Base-by-base conservation (phyloP, 2,329 filamentous ascomycete genomes). In the Fusarium proliferatum region DNA sequence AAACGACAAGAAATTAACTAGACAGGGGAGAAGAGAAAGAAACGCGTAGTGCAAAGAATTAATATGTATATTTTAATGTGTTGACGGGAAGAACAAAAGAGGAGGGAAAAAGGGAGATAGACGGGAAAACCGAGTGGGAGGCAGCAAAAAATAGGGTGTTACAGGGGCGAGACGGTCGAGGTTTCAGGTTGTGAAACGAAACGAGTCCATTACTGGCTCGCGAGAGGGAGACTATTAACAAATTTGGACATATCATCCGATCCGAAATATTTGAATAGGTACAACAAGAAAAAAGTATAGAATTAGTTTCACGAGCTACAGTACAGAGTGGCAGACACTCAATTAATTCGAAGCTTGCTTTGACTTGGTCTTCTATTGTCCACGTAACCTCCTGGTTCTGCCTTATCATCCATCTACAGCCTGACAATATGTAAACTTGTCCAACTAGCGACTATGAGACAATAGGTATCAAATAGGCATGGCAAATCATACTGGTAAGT, bases 151-250 rank as follows among this genome's bases (percentile, higher is more conserved):
- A 65, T 61, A 61, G 46, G 57, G 58, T 76, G 73, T 75, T 66
- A 61, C 69, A 75, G 71, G 75, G 75, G 73, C 64, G 68, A 45
- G 42, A 71, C 75, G 67, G 72, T 69, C 56, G 52, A 65, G 59
- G 78, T 79, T 79, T 79, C 78, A 79, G 78, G 77, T 60, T 56
- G 30, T 61, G 56, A 68, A 69, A 72, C 71, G 53, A 66, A 67
- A 61, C 63, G 7, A 52, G 45, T 21, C 30, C 49, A 51, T 73
- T 53, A 76, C 57, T 76, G 74, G 74, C 73, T 64, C 30, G 38
- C 33, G n/a, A n/a, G 30, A n/a, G n/a, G 46, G 62, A 45, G 30
- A 45, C 19, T 34, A 51, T 41, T 45, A 28, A 52, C 63, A 17
- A 52, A 67, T 36, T 41, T 9, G 63, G 64, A 61, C 28, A 67